Base-by-base conservation (phyloP, 768 basidiomycete genomes). In the Cystobasidium tubakii region DNA sequence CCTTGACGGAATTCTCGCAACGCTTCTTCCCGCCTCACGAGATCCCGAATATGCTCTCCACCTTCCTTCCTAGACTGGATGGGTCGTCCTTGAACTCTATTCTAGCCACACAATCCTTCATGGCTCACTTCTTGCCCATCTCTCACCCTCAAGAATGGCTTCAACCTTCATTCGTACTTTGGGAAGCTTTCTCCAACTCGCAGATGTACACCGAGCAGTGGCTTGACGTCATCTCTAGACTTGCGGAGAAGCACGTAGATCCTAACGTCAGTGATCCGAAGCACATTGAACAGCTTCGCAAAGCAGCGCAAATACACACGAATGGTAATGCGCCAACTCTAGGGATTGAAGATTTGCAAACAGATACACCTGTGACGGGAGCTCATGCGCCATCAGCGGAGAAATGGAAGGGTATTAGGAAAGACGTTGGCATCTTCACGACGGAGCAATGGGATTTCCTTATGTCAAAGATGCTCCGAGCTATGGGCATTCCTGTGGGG, bases 1-100 rank as follows among this genome's bases (percentile, higher is more conserved):
- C 80, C 60, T 79, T 83, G 57, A 80, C 81, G 42, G 83, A 83
- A 74, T 77, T 78, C 78, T 83, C 86, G 55, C 86, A 90, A 66
- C 84, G 89, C 67, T 94, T 94, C 84, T 94, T 92, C 82, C 91
- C 92, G 77, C 92, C 92, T 21, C 86, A 89, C 50, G 88, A 90
- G 39, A 88, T 88, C 66, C 87, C 89, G 76, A 89, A 90, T 77
- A 94, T 96, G 91, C 86, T 96, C 34, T 84, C 88, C n/a, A 88
- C 86, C 0, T 92, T 94, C 79, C 82, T 96, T 12, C 91, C 92
- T 3, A 83, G 85, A 66, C 83, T 94, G 39, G 89, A 91, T 77
- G 89, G 88, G 36, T 88, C 87, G 27, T 85, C 85, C 70, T 82
- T 92, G 76, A 87, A 90, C 81, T 89, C 89, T 75, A 80, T 80